These are phyloP conservation scores for Clonostachys sp. DNA, from an alignment of 2,329 filamentous ascomycete species.

Conservation along the genomic window DNA sequence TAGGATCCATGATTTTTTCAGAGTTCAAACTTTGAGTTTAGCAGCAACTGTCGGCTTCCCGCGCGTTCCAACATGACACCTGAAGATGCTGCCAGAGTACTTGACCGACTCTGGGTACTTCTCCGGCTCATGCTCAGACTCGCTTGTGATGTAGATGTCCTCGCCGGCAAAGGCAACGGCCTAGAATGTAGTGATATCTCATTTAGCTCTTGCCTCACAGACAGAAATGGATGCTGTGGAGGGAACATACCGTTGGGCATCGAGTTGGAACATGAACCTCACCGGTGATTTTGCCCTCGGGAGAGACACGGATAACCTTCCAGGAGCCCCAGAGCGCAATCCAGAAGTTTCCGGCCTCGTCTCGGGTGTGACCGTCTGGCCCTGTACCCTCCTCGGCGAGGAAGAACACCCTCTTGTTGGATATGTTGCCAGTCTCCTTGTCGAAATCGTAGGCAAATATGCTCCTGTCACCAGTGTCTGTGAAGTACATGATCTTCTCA, in stretches of 20 bases:
- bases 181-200: background rate
- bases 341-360: constrained; percentile 9
- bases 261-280: constrained; percentile 8
- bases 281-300: constrained; percentile 7
- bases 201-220: no score
- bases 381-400: constrained; percentile 7
- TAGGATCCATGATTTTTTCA: no score
- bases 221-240: background rate
- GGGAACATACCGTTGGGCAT: constrained; percentile 5
- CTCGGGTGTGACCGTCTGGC: constrained; percentile 8
- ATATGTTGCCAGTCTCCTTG: constrained; percentile 2
- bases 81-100: constrained; percentile 7
- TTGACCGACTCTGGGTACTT: constrained; percentile 8
- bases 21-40: no score
- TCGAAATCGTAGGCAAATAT: constrained; percentile 7
- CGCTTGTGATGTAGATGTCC: constrained; percentile 9
- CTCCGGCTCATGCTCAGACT: constrained; percentile 7
- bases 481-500: constrained; percentile 6
- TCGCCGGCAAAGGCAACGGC: constrained; percentile 8
- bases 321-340: constrained; percentile 8
- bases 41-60: no score
- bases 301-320: constrained; percentile 7
- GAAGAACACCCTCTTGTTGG: constrained; percentile 6
- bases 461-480: constrained; percentile 5
- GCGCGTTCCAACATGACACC: constrained; percentile 6